Evolutionary conservation across 2,329 filamentous ascomycete genomes (phyloP).

Genomic region (Exophiala xenobiotica): DNA sequence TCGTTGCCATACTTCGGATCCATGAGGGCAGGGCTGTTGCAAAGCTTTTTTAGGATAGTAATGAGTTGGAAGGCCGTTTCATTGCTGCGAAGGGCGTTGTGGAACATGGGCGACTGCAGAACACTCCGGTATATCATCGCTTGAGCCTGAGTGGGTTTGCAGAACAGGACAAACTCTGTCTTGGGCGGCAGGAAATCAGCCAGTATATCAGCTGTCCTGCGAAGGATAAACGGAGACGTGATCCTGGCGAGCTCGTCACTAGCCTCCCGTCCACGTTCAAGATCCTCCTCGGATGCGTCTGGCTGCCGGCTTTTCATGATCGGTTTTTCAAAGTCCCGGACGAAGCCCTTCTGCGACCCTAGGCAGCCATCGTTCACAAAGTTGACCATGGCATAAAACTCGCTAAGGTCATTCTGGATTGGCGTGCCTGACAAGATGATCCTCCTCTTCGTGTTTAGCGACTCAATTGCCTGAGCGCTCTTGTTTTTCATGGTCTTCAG

Average conservation of each 20-base stretch:
- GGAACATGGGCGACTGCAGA: slow-evolving; percentile 64
- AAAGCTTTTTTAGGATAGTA: slow-evolving; percentile 70
- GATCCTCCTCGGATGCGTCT: slow-evolving; percentile 58
- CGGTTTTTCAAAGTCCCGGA: slow-evolving; percentile 63
- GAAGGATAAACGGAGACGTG: slow-evolving; percentile 64
- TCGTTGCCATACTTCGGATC: slow-evolving; percentile 50
- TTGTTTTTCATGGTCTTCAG: slow-evolving; percentile 70
- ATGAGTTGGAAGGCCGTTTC: slow-evolving; percentile 68
- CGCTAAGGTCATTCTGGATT: slow-evolving; percentile 66
- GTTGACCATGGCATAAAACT: slow-evolving; percentile 68
- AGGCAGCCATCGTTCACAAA: slow-evolving; percentile 67
- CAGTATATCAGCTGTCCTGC: slow-evolving; percentile 65
- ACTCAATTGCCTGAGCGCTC: slow-evolving; percentile 63
- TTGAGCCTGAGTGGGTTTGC: slow-evolving; percentile 61
- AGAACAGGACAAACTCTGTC: slow-evolving; percentile 67
- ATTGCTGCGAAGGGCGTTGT: slow-evolving; percentile 57
- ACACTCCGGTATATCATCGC: slow-evolving; percentile 62
- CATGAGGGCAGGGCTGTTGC: slow-evolving; percentile 67
- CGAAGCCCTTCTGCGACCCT: slow-evolving; percentile 62
- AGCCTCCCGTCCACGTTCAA: slow-evolving; percentile 63
- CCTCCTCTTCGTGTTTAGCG: slow-evolving; percentile 60
- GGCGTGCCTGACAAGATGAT: slow-evolving; percentile 67
- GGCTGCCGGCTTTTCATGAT: slow-evolving; percentile 65
- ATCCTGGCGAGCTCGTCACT: slow-evolving; percentile 61
- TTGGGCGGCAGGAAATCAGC: slow-evolving; percentile 65